Evolutionary conservation across 1,284 basidiomycete genomes (phyloP), one percentile per base, ranked within the genome.

Genomic region (Dichomitus squalens): DNA sequence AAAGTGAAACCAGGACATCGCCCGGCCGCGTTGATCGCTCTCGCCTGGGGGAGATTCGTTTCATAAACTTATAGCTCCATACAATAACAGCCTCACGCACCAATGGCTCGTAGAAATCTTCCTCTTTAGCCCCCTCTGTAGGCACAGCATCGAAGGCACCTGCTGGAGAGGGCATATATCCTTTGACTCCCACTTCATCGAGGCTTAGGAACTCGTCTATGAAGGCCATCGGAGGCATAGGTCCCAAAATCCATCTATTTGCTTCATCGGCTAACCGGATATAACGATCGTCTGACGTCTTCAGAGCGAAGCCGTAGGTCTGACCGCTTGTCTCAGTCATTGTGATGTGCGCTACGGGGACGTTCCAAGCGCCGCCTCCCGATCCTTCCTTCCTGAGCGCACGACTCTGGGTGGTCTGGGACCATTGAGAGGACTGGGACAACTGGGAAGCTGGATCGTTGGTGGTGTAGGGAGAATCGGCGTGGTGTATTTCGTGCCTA

Each of bases 1-100:
- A 60, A 60, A 16, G 43, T 31, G 34, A 60, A 60, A 3, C 49
- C 52, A 7, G 59, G 59, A 20, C 55, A 60, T 0, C 55, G 59
- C 12, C 34, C 33, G n/a, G n/a, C n/a, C 21, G n/a, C 43, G 38
- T 39, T 39, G 8, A 39, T 21, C 8, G 38, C 38, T 39, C 18
- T 39, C 38, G 38, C 38, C 38, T 39, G 38, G 21, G 38, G 18
- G n/a, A n/a, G n/a, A n/a, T n/a, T 7, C 7, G 38, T 39, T 39
- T 39, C 18, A 20, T 21, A 20, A n/a, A 39, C 38, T 9, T 20
- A 21, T 20, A 21, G 20, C 7, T 23, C 20, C 23, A 4, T n/a
- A n/a, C n/a, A 11, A 23, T 11, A 40, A 40, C 6, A 40, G 38
- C 9, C 20, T 11, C 20, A 56, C 49, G 8, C 25, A 56, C 55